Conservation (phyloP, 257 asterid genomes). For the Leptodermis oblonga region DNA sequence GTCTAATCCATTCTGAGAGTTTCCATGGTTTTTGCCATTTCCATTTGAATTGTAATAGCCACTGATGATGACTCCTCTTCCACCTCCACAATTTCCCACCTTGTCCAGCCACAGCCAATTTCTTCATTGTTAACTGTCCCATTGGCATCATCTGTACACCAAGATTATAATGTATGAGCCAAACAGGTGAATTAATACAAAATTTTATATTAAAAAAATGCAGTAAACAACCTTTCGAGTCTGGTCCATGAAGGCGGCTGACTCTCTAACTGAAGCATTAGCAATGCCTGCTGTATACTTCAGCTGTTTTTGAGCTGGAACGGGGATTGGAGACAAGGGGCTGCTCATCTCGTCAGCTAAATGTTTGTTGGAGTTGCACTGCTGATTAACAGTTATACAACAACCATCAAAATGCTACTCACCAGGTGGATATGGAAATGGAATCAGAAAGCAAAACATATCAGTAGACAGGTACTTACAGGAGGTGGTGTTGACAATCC, state of each 20-base stretch:
- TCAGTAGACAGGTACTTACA: slow-evolving; percentile 37
- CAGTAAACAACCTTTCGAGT: slow-evolving; percentile 59
- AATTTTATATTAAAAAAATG: not conserved
- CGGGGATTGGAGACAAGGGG: slow-evolving; percentile 78
- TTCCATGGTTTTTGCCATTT: slow-evolving; percentile 99
- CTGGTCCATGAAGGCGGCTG: slow-evolving; percentile 74
- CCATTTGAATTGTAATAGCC: slow-evolving; percentile 99
- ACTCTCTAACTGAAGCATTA: slow-evolving; percentile 67
- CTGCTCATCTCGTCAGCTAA: slow-evolving; percentile 59
- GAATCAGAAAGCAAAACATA: not conserved
- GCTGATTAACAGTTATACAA: not conserved
- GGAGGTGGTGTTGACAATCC: slow-evolving; percentile 72
- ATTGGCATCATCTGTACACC: slow-evolving; percentile 81
- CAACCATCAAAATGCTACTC: not conserved
- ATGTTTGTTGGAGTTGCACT: slow-evolving; percentile 53
- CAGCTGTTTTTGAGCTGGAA: slow-evolving; percentile 97
- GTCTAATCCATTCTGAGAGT: slow-evolving; percentile 92
- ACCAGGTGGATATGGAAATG: not conserved
- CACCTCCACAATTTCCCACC: slow-evolving; percentile 99
- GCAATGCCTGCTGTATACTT: slow-evolving; percentile 93
- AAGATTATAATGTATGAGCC: slow-evolving; percentile 12
- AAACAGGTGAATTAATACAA: not conserved
- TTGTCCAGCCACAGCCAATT: slow-evolving; percentile 75
- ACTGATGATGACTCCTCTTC: slow-evolving; percentile 99
- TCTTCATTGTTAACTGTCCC: slow-evolving; percentile 89